Conservation (phyloP, 2,329 filamentous ascomycete genomes). For the Lachnellula cervina region DNA sequence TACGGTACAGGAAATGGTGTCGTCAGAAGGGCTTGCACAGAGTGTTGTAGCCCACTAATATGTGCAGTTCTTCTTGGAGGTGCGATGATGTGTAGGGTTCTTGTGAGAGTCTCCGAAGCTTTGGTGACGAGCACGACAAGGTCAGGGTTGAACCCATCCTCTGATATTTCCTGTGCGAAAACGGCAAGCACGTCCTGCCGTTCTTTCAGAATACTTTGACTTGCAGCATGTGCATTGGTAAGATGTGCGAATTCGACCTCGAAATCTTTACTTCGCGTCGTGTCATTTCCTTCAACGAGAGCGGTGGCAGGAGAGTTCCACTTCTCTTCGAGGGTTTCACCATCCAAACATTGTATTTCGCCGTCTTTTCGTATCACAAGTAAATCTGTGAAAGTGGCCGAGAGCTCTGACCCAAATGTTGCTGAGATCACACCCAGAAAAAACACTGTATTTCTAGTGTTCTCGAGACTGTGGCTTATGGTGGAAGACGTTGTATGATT, state of each 20-base stretch:
- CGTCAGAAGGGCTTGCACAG: slow-evolving; percentile 28
- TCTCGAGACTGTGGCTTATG: slow-evolving; percentile 39
- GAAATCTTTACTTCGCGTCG: slow-evolving; percentile 31
- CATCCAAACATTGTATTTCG: slow-evolving; percentile 55
- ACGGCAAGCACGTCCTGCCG: slow-evolving; percentile 48
- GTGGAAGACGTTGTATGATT: slow-evolving; percentile 50
- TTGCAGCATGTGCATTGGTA: slow-evolving; percentile 29
- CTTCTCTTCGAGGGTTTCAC: slow-evolving; percentile 46
- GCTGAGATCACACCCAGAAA: slow-evolving; percentile 36
- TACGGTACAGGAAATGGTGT: slow-evolving; percentile 15
- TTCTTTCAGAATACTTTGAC: slow-evolving; percentile 41
- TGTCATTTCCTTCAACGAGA: slow-evolving; percentile 30
- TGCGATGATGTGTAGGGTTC: slow-evolving; percentile 29
- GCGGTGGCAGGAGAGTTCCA: slow-evolving; percentile 41
- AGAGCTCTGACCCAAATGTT: slow-evolving; percentile 6
- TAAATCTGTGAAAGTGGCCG: slow-evolving; percentile 34
- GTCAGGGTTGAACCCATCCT: slow-evolving; percentile 44
- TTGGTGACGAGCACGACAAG: slow-evolving; percentile 44
- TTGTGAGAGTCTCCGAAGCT: slow-evolving; percentile 12
- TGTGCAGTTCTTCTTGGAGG: slow-evolving; percentile 24
- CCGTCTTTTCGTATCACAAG: slow-evolving; percentile 57
- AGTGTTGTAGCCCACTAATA: slow-evolving; percentile 19
- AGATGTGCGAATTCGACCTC: slow-evolving; percentile 30
- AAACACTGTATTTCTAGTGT: slow-evolving; percentile 36
- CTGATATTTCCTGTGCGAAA: slow-evolving; percentile 44